Evolutionary conservation across 2,329 filamentous ascomycete species (phyloP).

Genomic region (Phialophora chinensis): DNA sequence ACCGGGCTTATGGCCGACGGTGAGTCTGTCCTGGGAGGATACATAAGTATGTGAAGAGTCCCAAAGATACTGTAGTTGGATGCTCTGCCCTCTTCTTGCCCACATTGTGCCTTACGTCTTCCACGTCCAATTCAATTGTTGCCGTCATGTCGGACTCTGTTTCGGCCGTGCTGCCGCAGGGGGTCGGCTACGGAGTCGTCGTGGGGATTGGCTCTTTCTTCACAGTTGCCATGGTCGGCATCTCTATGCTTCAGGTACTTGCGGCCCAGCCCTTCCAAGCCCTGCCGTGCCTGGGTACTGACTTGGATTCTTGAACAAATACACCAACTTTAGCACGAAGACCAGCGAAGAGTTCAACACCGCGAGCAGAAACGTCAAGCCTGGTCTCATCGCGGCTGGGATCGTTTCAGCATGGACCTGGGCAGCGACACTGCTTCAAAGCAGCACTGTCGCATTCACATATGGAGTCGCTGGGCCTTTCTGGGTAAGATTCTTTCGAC

Average conservation of each 20-base stretch:
- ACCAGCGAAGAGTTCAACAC: slow-evolving; percentile 93
- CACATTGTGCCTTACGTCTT: not conserved
- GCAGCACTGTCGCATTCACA: slow-evolving; percentile 77
- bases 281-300: not conserved
- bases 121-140: not conserved
- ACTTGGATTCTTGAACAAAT: slow-evolving; percentile 23
- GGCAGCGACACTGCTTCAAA: slow-evolving; percentile 60
- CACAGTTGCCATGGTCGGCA: slow-evolving; percentile 50
- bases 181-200: slow-evolving; percentile 58
- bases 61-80: not conserved
- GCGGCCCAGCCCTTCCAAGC: slow-evolving; percentile 30
- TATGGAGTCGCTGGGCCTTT: slow-evolving; percentile 73
- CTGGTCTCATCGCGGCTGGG: slow-evolving; percentile 82
- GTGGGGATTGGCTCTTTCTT: slow-evolving; percentile 58
- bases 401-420: slow-evolving; percentile 86
- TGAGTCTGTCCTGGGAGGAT: not conserved
- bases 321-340: slow-evolving; percentile 62
- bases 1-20: slow-evolving; percentile 15
- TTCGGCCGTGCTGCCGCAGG: slow-evolving; percentile 35
- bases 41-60: slow-evolving; percentile 13
- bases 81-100: not conserved
- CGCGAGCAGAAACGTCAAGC: slow-evolving; percentile 84
- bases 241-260: slow-evolving; percentile 47
- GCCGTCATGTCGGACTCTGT: slow-evolving; percentile 30
- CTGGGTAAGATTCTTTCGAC: slow-evolving; percentile 45